Conservation (phyloP, 2,329 filamentous ascomycete species). For the Fusarium begoniae region DNA sequence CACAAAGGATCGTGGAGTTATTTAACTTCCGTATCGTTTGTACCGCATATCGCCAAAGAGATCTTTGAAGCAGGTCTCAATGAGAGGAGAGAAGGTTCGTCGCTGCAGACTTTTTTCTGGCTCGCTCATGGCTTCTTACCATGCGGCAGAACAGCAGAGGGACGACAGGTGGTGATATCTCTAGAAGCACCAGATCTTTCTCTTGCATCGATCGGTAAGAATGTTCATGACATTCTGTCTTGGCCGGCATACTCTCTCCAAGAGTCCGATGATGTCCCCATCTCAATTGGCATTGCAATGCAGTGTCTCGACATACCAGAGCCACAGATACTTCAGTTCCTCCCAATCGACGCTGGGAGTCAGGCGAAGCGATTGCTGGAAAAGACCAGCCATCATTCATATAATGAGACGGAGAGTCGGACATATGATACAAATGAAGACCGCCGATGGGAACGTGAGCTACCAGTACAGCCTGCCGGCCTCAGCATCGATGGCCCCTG, state of each 20-base stretch:
- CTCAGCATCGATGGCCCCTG: not conserved
- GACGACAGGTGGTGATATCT: not conserved
- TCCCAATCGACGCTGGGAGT: not conserved
- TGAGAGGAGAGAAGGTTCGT: not conserved
- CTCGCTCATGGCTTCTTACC: not conserved
- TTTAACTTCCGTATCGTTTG: not conserved
- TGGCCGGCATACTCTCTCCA: not conserved
- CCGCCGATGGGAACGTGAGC: accelerated
- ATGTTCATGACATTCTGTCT: accelerated
- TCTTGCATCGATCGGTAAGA: not conserved
- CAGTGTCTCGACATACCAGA: not conserved
- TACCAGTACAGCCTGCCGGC: accelerated
- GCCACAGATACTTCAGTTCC: not conserved
- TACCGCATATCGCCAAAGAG: not conserved
- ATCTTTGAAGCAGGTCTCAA: accelerated
- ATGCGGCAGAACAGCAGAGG: not conserved
- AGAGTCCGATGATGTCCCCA: not conserved
- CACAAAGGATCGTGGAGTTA: not conserved
- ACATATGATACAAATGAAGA: accelerated
- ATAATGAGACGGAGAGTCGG: accelerated
- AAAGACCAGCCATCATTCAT: accelerated
- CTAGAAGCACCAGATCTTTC: not conserved
- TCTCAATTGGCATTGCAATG: not conserved
- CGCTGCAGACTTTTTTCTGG: not conserved
- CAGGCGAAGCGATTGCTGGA: accelerated